Conservation (phyloP, 148 eudicot genomes). For the Rhododendron henanense region DNA sequence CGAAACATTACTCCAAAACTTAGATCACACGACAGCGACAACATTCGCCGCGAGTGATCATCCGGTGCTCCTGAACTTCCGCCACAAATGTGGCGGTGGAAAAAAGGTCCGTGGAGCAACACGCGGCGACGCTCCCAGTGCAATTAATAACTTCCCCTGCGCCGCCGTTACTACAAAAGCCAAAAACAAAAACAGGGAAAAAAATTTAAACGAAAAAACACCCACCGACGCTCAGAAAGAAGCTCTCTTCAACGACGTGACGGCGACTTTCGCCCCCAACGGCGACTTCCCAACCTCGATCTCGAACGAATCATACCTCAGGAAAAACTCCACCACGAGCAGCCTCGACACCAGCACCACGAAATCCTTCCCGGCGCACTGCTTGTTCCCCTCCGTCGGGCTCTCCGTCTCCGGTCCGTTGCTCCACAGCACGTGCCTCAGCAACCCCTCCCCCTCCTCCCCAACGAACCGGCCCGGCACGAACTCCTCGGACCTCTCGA, state of each 20-base stretch:
- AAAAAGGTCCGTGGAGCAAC: neutral
- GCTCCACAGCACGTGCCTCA: slow-evolving; percentile 81
- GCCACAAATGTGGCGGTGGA: too few relatives aligned
- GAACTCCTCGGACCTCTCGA: slow-evolving; percentile 72
- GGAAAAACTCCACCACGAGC: slow-evolving; percentile 64
- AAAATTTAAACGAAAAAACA: neutral
- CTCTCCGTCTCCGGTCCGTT: slow-evolving; percentile 72
- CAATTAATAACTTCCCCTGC: neutral
- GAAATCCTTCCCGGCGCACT: slow-evolving; percentile 94
- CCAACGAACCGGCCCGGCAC: slow-evolving; percentile 71
- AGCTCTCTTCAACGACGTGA: slow-evolving; percentile 73
- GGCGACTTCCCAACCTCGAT: slow-evolving; percentile 66
- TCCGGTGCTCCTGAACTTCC: too few relatives aligned
- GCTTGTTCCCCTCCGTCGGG: slow-evolving; percentile 61
- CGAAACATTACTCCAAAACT: neutral
- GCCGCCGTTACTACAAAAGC: neutral
- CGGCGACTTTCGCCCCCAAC: slow-evolving; percentile 50
- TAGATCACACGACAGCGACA: neutral
- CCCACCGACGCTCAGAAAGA: slow-evolving; percentile 24
- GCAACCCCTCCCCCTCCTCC: slow-evolving; percentile 47
- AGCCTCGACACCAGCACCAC: slow-evolving; percentile 70
- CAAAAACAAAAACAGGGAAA: neutral
- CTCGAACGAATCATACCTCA: slow-evolving; percentile 76
- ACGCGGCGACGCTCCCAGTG: too few relatives aligned
- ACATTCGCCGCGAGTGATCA: neutral